Percentiles rank a stretch among this genome's conserved stretches.
Evolutionary conservation across 2,329 filamentous ascomycete genomes (phyloP).

Genomic region (Aureobasidium leucospermi): DNA sequence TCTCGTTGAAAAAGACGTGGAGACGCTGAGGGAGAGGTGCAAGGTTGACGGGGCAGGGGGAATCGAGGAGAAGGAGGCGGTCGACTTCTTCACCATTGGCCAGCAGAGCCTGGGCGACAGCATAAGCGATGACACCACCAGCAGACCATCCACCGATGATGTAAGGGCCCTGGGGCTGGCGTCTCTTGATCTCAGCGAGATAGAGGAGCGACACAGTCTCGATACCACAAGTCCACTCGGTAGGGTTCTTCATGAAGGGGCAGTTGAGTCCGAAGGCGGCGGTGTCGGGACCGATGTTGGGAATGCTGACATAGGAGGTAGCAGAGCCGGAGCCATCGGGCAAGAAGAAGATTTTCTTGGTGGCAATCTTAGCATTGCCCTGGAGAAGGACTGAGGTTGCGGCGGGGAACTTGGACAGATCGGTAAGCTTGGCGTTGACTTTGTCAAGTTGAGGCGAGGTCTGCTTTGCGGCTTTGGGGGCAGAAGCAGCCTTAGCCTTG

Average conservation of each 20-base stretch:
- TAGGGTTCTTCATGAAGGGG: constrained; percentile 62
- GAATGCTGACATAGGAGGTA: constrained; percentile 59
- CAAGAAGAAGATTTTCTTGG: constrained; percentile 47
- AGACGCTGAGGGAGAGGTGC: constrained; percentile 48
- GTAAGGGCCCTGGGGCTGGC: constrained; percentile 58
- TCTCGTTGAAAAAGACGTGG: constrained; percentile 64
- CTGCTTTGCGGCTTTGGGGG: constrained; percentile 24
- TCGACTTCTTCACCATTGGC: constrained; percentile 43
- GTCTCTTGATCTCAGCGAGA: constrained; percentile 62
- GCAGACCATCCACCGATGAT: constrained; percentile 50
- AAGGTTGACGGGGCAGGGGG: constrained; percentile 45
- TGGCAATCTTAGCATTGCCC: constrained; percentile 49
- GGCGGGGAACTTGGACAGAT: constrained; percentile 39
- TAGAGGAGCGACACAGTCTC: constrained; percentile 59
- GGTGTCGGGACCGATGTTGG: constrained; percentile 45
- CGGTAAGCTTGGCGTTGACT: constrained; percentile 41
- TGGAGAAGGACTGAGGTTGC: constrained; percentile 51
- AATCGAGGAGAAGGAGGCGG: constrained; percentile 46
- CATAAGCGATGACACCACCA: constrained; percentile 49
- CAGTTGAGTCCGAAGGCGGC: constrained; percentile 55
- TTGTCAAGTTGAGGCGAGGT: constrained; percentile 35
- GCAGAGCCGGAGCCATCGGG: constrained; percentile 52
- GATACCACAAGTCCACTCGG: constrained; percentile 58
- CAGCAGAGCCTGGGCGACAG: constrained; percentile 42
- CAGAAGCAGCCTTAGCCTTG: constrained; percentile 22